phyloP scores from a whole-genome alignment of 2,329 filamentous ascomycete species.

The Fusarium zealandicum region DNA sequence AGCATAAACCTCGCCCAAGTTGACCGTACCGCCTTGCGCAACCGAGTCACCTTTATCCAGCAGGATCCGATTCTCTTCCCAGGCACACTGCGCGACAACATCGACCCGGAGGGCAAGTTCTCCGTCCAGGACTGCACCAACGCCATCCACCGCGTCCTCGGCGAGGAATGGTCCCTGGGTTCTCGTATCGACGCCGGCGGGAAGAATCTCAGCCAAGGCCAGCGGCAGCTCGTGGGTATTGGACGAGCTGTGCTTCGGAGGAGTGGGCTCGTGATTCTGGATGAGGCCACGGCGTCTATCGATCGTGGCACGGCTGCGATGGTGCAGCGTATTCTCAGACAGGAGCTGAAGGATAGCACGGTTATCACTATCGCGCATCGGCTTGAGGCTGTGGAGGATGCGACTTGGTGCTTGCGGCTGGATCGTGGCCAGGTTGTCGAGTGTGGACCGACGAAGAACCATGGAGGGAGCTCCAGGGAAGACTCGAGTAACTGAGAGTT shows the following conservation, averaged over 20 bases:
- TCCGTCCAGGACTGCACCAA: slow-evolving; percentile 58
- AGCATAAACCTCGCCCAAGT: slow-evolving; percentile 59
- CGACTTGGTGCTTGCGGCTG: slow-evolving; percentile 61
- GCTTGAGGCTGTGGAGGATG: slow-evolving; percentile 67
- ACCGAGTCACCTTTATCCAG: slow-evolving; percentile 68
- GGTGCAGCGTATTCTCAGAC: slow-evolving; percentile 64
- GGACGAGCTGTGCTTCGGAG: slow-evolving; percentile 65
- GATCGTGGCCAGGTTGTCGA: slow-evolving; percentile 60
- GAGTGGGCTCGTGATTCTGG: slow-evolving; percentile 67
- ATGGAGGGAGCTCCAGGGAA: background rate
- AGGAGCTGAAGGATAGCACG: slow-evolving; percentile 62
- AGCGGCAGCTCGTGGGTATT: slow-evolving; percentile 68
- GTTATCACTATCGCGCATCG: slow-evolving; percentile 73
- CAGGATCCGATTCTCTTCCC: slow-evolving; percentile 70
- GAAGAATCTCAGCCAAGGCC: slow-evolving; percentile 68
- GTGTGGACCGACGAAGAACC: slow-evolving; percentile 51
- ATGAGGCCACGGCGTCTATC: slow-evolving; percentile 70
- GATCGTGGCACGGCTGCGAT: slow-evolving; percentile 64
- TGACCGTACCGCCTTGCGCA: slow-evolving; percentile 62
- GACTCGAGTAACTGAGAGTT: background rate
- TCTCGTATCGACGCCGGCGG: slow-evolving; percentile 66
- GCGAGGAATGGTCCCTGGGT: slow-evolving; percentile 54
- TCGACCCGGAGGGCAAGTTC: slow-evolving; percentile 71
- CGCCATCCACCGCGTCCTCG: slow-evolving; percentile 67
- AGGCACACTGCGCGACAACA: slow-evolving; percentile 66